phyloP scores from a whole-genome alignment of 1,139 yeast genomes.

The Saccharomyces pastorianus region DNA sequence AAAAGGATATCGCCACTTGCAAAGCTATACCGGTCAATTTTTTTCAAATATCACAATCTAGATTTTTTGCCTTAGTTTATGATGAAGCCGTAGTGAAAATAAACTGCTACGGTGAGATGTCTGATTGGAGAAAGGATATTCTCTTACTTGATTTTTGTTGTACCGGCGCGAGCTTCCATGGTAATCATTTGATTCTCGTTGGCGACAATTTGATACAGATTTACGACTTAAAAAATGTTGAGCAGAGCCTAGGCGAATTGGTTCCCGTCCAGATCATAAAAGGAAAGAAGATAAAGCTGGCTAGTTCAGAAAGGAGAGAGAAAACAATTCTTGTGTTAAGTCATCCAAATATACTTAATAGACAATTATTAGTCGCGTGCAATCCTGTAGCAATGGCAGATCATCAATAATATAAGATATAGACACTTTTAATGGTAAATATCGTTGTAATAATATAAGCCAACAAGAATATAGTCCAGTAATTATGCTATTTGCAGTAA shows the following conservation, averaged over 20 bases:
- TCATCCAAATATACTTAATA: constrained; percentile 58
- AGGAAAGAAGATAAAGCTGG: constrained; percentile 54
- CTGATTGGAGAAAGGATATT: constrained; percentile 42
- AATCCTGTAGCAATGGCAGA: constrained; percentile 4
- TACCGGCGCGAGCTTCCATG: constrained; percentile 44
- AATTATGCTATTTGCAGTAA: neutral
- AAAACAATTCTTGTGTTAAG: constrained; percentile 51
- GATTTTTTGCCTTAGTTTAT: constrained; percentile 58
- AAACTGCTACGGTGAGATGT: constrained; percentile 57
- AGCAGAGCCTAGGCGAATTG: constrained; percentile 20
- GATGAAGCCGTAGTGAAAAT: constrained; percentile 66
- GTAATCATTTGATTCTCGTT: constrained; percentile 53
- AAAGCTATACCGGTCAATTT: constrained; percentile 51
- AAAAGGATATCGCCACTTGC: constrained; percentile 25
- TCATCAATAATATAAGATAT: neutral
- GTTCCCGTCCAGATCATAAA: constrained; percentile 63
- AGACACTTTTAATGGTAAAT: neutral
- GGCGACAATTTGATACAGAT: constrained; percentile 69
- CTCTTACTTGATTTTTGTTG: constrained; percentile 61
- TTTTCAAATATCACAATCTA: constrained; percentile 43
- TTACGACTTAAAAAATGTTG: constrained; percentile 42
- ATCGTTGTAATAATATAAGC: neutral
- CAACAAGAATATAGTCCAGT: neutral
- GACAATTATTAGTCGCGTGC: constrained; percentile 46
- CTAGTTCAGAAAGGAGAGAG: constrained; percentile 38